Evolutionary conservation across 1,284 basidiomycete species (phyloP).

Genomic region (Trichosporon coremiiforme): DNA sequence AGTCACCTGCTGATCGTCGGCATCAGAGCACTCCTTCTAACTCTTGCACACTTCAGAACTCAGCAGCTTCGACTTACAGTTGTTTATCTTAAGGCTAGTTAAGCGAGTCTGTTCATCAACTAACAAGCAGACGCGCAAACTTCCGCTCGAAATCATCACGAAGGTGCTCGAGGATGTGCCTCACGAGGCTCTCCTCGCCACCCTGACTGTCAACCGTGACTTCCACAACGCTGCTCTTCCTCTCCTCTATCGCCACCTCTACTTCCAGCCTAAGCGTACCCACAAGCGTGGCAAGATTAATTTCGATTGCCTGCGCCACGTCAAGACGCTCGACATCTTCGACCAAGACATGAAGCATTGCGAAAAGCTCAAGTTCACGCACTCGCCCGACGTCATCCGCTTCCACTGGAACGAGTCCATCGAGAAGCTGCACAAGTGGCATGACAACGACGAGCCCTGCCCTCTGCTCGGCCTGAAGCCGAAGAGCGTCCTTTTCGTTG

Average conservation of each 20-base stretch:
- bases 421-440: not conserved
- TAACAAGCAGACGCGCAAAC: not conserved
- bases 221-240: not conserved
- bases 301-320: not conserved
- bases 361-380: not conserved
- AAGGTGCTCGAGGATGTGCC: not conserved
- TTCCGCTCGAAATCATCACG: not conserved
- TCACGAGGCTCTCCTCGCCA: not conserved
- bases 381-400: constrained; percentile 9
- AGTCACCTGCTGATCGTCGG: not conserved
- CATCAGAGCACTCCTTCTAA: no score
- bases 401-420: not conserved
- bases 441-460: not conserved
- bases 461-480: constrained; percentile 1
- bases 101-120: not conserved
- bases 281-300: not conserved
- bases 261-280: not conserved
- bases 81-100: not conserved
- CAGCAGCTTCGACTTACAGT: not conserved
- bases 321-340: constrained; percentile 6
- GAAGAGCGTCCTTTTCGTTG: not conserved
- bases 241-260: constrained; percentile 3
- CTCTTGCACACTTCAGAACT: no score
- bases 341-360: not conserved
- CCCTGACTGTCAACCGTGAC: not conserved